Evolutionary conservation across 2,329 filamentous ascomycete genomes (phyloP).

Genomic region (Cladophialophora psammophila): DNA sequence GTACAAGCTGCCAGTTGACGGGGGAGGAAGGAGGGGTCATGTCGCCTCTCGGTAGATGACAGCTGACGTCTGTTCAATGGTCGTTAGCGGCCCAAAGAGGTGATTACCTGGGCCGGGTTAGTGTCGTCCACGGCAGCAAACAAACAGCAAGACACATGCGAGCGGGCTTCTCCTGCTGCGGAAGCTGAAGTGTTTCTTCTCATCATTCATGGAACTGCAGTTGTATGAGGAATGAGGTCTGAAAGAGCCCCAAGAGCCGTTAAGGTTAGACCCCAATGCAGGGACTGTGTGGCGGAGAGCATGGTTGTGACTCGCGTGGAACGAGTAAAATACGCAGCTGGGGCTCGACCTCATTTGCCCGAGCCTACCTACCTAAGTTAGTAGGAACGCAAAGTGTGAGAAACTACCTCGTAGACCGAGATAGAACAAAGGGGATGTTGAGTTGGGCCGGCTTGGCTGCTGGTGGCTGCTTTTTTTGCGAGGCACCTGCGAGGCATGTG

Average conservation of each 20-base stretch:
- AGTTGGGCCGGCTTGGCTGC: neutral
- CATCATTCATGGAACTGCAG: constrained; percentile 2
- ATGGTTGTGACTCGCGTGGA: neutral
- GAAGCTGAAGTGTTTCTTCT: neutral
- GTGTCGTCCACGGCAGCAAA: neutral
- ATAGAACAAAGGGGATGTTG: neutral
- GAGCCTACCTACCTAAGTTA: neutral
- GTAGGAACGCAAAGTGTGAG: constrained; percentile 8
- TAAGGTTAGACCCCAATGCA: neutral
- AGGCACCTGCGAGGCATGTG: neutral
- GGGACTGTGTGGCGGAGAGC: neutral
- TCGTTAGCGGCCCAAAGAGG: neutral
- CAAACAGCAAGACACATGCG: neutral
- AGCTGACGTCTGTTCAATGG: neutral
- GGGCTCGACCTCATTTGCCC: neutral
- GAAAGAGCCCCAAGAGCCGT: neutral
- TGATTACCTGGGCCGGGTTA: neutral
- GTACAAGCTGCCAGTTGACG: neutral
- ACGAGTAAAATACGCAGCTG: neutral
- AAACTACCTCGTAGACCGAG: neutral
- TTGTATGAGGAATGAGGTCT: constrained; percentile 3
- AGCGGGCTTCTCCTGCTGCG: neutral
- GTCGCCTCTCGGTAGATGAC: neutral
- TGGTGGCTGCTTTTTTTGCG: neutral
- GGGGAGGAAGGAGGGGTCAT: neutral